Base-by-base conservation (phyloP, 192 early-diverging fungal genomes). In the Entomortierella beljakovae region DNA sequence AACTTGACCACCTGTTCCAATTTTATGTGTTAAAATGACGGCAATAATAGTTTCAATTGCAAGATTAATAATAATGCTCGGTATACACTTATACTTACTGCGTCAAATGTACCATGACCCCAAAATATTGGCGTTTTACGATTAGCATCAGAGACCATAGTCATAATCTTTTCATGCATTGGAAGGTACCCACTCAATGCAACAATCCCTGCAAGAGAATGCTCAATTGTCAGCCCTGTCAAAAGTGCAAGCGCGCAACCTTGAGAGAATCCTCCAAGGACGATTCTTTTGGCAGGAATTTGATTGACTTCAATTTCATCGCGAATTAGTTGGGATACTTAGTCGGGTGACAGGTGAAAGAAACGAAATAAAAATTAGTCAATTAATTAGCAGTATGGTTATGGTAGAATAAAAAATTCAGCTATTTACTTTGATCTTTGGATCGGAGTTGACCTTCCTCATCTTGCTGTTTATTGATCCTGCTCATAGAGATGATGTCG, bases 221-320 rank as follows among this genome's bases (percentile, higher is more conserved):
- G 77, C 60, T 90, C 91, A 7, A 90, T 87, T 32, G 91, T 91
- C 65, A 97, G 73, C 6, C 85, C 89, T 10, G 88, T 88, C 61
- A 93, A 74, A 43, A 97, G 77, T 13, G 92, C 57, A 83, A 96
- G 85, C 0, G 92, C 96, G n/a, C 87, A 85, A 46, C 92, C 95
- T 81, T 99, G 98, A 25, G 95, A 97, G 66, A 99, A 99, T 0
- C 98, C 98, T 57, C 94, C 96, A 20, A 99, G 49, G 38, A 98
- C 90, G 51, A 99, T 99, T 20, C 95, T 87, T 40, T 90, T 81
- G 6, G 94, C 80, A 2, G 93, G 87, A 55, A 95, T 96, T 5
- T 94, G 91, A 23, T 83, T 42, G 15, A 3, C 53, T 20, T 92
- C 90, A 6, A 99, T 82, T 80, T 99, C 96, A 7, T 87, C 70